Conservation (phyloP, 2,329 filamentous ascomycete genomes). For the Verticillium zaregamsianum region DNA sequence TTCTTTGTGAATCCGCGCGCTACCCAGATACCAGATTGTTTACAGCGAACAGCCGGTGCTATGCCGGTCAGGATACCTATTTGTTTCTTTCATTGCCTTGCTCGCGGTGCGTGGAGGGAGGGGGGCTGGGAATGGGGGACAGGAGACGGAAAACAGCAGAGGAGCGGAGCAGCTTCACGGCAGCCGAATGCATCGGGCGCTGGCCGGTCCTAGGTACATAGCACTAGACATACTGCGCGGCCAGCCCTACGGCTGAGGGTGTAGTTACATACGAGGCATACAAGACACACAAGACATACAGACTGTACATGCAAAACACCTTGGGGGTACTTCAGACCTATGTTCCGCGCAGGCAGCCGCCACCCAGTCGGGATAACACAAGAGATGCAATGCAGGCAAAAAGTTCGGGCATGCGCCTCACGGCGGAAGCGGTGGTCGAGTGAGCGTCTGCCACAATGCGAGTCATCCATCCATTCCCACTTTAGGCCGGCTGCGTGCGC, state of each 20-base stretch:
- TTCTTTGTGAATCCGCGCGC: not conserved
- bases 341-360: not conserved
- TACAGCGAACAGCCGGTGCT: not conserved
- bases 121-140: not conserved
- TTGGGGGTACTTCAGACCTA: not conserved
- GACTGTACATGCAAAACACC: not conserved
- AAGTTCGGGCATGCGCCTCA: not conserved
- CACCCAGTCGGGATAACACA: not conserved
- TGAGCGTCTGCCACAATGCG: not conserved
- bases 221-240: not conserved
- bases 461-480: not conserved
- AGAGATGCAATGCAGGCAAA: not conserved
- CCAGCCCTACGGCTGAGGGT: not conserved
- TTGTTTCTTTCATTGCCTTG: not conserved
- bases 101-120: not conserved
- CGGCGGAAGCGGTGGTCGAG: not conserved
- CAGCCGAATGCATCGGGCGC: not conserved
- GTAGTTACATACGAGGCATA: not conserved
- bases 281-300: not conserved
- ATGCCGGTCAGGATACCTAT: not conserved
- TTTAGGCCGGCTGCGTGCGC: not conserved
- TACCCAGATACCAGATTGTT: not conserved
- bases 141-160: not conserved
- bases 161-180: not conserved
- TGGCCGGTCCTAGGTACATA: not conserved